A percentile compares a stretch with the other conserved stretches of the same genome.
Conservation (phyloP, 306 rosid genomes). For the Oxytropis ochrocephala region DNA sequence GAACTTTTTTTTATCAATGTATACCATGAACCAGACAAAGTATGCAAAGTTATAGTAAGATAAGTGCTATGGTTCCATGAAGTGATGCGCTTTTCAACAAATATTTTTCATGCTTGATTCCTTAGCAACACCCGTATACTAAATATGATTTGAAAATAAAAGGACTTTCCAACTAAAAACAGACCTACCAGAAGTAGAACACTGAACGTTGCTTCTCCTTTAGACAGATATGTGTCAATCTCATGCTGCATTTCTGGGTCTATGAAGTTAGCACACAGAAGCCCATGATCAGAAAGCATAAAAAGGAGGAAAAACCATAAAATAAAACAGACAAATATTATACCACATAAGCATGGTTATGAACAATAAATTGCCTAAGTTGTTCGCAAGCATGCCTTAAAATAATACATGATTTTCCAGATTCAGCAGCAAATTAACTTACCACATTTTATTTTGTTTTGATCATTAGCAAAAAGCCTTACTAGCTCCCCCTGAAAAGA, state of each 20-base stretch:
- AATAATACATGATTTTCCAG: neutral
- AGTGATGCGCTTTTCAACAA: neutral
- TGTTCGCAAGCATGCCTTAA: neutral
- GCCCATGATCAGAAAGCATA: slow-evolving; percentile 3
- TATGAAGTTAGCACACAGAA: slow-evolving; percentile 17
- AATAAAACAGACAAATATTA: neutral
- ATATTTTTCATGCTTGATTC: neutral
- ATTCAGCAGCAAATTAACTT: slow-evolving; percentile 28
- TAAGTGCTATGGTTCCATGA: neutral
- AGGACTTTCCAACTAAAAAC: neutral
- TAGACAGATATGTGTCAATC: slow-evolving; percentile 37
- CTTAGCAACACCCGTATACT: neutral
- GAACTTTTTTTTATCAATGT: neutral
- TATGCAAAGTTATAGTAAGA: neutral
- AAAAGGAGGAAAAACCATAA: neutral
- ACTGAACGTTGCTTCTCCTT: slow-evolving; percentile 39
- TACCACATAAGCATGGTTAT: neutral
- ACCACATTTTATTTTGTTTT: slow-evolving; percentile 90
- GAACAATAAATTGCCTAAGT: neutral
- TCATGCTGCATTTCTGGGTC: slow-evolving; percentile 41
- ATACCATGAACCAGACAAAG: slow-evolving; percentile 1
- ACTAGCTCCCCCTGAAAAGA: slow-evolving; percentile 85
- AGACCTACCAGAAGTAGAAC: slow-evolving; percentile 40
- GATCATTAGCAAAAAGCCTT: slow-evolving; percentile 84
- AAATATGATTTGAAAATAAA: neutral